Percentiles rank a stretch among this genome's conserved stretches.
Evolutionary conservation across 1,284 basidiomycete genomes (phyloP).

Genomic region (Apiotrichum mycotoxinovorans): DNA sequence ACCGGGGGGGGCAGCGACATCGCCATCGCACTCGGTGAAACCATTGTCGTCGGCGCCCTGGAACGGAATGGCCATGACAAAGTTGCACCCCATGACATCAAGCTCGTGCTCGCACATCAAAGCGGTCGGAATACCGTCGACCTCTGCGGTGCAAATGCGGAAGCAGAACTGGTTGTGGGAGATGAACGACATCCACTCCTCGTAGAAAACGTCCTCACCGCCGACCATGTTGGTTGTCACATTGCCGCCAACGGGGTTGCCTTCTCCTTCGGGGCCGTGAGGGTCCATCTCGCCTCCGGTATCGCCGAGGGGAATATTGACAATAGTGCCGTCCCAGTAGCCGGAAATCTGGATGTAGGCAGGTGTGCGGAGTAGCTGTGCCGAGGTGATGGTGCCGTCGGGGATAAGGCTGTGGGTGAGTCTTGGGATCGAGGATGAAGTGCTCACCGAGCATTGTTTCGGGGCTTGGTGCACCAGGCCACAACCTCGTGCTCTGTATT

Average conservation of each 20-base stretch:
- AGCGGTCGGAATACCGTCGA: constrained; percentile 30
- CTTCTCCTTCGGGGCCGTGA: constrained; percentile 48
- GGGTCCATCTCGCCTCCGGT: constrained; percentile 52
- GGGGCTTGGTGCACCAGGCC: constrained; percentile 39
- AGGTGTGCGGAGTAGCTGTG: constrained; percentile 42
- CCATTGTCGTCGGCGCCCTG: constrained; percentile 31
- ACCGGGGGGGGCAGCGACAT: constrained; percentile 46
- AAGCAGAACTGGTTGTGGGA: constrained; percentile 49
- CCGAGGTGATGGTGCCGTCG: constrained; percentile 40
- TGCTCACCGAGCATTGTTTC: constrained; percentile 31
- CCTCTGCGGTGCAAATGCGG: constrained; percentile 47
- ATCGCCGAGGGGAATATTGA: constrained; percentile 51
- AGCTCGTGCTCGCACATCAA: constrained; percentile 43
- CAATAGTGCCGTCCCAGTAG: constrained; percentile 46
- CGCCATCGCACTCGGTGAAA: constrained; percentile 47
- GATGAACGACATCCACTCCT: constrained; percentile 52
- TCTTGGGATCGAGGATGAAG: too few relatives aligned
- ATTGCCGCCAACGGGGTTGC: constrained; percentile 55
- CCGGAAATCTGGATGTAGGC: constrained; percentile 53
- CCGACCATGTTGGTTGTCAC: constrained; percentile 52
- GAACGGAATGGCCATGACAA: constrained; percentile 48
- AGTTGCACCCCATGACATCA: constrained; percentile 48
- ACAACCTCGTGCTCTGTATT: constrained; percentile 40
- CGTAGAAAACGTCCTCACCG: constrained; percentile 53
- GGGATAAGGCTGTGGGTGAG: constrained; percentile 34